A percentile compares a stretch with the other conserved stretches of the same genome.
phyloP scores from a whole-genome alignment of 768 basidiomycete species.

The Leucogyrophana mollusca region DNA sequence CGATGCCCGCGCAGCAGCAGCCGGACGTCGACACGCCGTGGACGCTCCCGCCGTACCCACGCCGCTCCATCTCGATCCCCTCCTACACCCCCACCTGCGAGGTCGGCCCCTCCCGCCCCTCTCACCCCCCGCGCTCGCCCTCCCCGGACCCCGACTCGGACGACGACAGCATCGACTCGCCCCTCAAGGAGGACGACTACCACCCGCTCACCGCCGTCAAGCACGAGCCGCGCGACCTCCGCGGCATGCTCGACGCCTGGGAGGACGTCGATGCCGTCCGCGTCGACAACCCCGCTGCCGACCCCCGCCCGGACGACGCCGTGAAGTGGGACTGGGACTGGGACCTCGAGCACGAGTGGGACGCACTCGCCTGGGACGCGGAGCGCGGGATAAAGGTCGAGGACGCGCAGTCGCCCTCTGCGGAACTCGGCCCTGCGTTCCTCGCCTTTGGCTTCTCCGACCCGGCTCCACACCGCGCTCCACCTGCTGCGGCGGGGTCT shows the following conservation, averaged over 20 bases:
- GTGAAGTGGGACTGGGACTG: conserved; percentile 23
- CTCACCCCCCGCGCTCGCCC: conserved; percentile 42
- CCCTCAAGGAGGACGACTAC: conserved; percentile 22
- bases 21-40: conserved; percentile 35
- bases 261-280: conserved; percentile 55
- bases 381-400: too few relatives aligned
- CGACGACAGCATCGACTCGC: conserved; percentile 39
- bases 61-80: conserved; percentile 56
- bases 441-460: too few relatives aligned
- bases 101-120: conserved; percentile 32
- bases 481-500: too few relatives aligned
- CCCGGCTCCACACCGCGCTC: too few relatives aligned
- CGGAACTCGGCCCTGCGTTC: too few relatives aligned
- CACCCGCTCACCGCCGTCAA: conserved; percentile 38
- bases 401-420: too few relatives aligned
- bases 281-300: too few relatives aligned
- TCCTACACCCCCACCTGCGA: conserved; percentile 46
- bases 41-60: conserved; percentile 56
- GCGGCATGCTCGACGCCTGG: conserved; percentile 69
- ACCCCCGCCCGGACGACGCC: too few relatives aligned
- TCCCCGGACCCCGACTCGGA: conserved; percentile 62
- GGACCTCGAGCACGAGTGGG: conserved; percentile 19
- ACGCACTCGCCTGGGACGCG: too few relatives aligned
- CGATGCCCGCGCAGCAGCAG: conserved; percentile 17
- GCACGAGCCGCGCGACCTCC: conserved; percentile 60